Base-by-base conservation (phyloP, 148 eudicot genomes). In the Silene latifolia region DNA sequence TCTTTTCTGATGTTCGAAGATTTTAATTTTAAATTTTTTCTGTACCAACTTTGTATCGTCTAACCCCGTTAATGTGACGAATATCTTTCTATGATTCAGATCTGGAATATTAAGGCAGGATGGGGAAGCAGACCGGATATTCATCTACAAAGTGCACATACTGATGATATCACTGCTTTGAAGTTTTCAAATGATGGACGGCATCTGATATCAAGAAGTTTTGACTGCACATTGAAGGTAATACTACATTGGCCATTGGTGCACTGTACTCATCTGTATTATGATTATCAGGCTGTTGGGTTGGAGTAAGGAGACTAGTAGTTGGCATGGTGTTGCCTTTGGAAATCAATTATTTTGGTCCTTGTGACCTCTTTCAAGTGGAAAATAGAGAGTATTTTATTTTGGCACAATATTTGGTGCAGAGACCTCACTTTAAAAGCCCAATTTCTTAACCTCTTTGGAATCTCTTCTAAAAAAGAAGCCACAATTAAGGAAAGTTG, bases 81-180 rank as follows among this genome's bases (percentile, higher is more conserved):
- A 46, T 59, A 63, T 62, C 62, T 57, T n/a, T 27, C 13, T 57
- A 57, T 61, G 11, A 70, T 57, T 17, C 70, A 95, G 98, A 89
- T 95, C 71, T 95, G 98, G 98, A 92, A 83, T 78, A 83, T 90
- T 73, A 95, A 91, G 83, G 87, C 97, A 74, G 98, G 96, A 76
- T 92, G 97, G 97, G 98, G 92, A 79, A 92, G 98, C 88, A 89
- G 97, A 78, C 98, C 98, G 72, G 98, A 95, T 72, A 69, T 87
- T 23, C 67, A 86, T 80, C 85, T 95, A 53, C 75, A 81, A 59
- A 80, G 82, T 53, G 90, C 85, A 80, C 98, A 95, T 87, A 71
- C 93, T 53, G 98, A 95, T 81, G 98, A 95, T 71, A 95, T 95
- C 74, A 90, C 97, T 21, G 89, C 87, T 9, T 86, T 92, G 47